Evolutionary conservation across 257 asterid species (phyloP).

Genomic region (Craterostigma plantagineum): DNA sequence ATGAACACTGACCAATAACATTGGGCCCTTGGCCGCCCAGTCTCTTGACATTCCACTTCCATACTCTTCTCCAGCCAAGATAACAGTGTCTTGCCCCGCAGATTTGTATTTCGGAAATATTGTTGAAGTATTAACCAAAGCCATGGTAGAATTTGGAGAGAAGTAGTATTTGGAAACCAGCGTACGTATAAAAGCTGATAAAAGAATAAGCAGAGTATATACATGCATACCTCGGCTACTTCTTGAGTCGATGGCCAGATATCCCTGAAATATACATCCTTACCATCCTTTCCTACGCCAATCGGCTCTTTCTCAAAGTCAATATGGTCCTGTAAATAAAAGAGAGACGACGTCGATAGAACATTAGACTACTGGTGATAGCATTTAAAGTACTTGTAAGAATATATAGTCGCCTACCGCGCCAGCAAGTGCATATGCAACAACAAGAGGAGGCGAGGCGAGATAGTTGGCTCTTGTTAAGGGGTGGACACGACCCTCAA

Average conservation of each 20-base stretch:
- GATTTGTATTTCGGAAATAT: conserved; percentile 52
- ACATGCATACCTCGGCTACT: conserved; percentile 52
- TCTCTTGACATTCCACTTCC: conserved; percentile 99
- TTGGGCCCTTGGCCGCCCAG: conserved; percentile 99
- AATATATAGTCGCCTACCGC: conserved; percentile 35
- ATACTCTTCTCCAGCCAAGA: conserved; percentile 97
- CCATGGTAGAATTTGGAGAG: too few relatives aligned
- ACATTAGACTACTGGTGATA: neutral
- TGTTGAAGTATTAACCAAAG: too few relatives aligned
- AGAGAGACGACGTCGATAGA: too few relatives aligned
- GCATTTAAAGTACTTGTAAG: neutral
- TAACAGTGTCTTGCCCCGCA: conserved; percentile 60
- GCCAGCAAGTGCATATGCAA: conserved; percentile 98
- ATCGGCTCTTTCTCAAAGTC: conserved; percentile 91
- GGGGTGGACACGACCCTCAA: conserved; percentile 97
- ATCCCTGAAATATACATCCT: conserved; percentile 68
- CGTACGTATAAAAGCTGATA: neutral
- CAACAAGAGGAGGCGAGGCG: conserved; percentile 97
- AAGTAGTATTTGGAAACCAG: neutral
- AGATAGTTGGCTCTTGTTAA: conserved; percentile 91
- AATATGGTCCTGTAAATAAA: conserved; percentile 54
- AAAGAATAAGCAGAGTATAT: too few relatives aligned
- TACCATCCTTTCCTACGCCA: conserved; percentile 78
- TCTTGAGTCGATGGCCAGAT: conserved; percentile 92
- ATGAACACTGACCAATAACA: conserved; percentile 45